These are phyloP conservation scores for Crucibulum laeve DNA, from an alignment of 768 basidiomycete genomes.

Conservation along the genomic window DNA sequence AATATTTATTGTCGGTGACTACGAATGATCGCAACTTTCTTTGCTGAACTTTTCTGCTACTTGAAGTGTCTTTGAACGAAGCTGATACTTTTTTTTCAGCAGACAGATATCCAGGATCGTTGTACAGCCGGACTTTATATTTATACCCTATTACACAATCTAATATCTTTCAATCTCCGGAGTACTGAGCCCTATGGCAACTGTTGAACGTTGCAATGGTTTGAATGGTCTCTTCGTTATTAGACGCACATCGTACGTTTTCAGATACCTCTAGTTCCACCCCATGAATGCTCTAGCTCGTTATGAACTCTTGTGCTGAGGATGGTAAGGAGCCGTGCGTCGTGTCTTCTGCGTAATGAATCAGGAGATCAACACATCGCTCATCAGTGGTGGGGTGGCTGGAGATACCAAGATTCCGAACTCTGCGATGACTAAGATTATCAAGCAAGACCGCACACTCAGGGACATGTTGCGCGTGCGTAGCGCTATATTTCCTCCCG, in stretches of 20 bases:
- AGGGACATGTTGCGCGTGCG: slow-evolving; percentile 93
- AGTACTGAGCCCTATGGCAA: too few species aligned
- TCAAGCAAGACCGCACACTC: slow-evolving; percentile 96
- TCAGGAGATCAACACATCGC: slow-evolving; percentile 4
- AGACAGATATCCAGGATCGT: too few species aligned
- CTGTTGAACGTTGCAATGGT: too few species aligned
- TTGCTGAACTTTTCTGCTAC: slow-evolving; percentile 33
- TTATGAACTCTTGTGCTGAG: slow-evolving; percentile 86
- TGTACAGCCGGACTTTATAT: too few species aligned
- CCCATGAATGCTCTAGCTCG: slow-evolving; percentile 93
- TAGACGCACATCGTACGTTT: too few species aligned
- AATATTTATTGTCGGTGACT: slow-evolving; percentile 75
- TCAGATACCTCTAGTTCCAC: too few species aligned
- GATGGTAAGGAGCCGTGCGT: slow-evolving; percentile 94
- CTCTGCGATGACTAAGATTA: slow-evolving; percentile 89
- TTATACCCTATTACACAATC: too few species aligned
- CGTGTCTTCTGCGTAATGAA: slow-evolving; percentile 8
- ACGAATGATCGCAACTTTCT: slow-evolving; percentile 47
- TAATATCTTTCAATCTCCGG: too few species aligned
- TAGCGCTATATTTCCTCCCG: slow-evolving; percentile 13
- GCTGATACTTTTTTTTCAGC: too few species aligned
- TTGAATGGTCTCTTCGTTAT: too few species aligned
- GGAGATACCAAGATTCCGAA: slow-evolving; percentile 99
- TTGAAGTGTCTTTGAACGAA: slow-evolving; percentile 7
- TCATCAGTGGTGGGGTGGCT: slow-evolving; percentile 74